Base-by-base conservation (phyloP, 345 rosid species). In the Hevea brasiliensis region DNA sequence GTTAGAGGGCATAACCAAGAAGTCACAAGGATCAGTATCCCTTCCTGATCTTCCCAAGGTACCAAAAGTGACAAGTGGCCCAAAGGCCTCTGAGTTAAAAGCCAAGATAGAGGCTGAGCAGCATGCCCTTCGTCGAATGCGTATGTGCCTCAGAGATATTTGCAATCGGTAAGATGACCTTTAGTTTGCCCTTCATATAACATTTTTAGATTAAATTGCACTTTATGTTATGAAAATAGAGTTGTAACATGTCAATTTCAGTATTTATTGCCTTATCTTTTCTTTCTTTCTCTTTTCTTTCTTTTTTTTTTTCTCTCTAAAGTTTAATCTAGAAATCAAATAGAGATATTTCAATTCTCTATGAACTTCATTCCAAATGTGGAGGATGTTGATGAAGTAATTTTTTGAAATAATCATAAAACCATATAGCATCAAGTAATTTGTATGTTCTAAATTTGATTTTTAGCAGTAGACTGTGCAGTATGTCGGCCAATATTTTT, bases 81-180 rank as follows among this genome's bases (percentile, higher is more conserved):
- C 97, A 18, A 95, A 92, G 86, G 88, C 89, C 21, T 92, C 98
- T 54, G 98, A 95, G 82, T 70, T 95, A 74, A 93, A 89, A 79
- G 96, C 99, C 68, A 89, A 91, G 88, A 88, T 90, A 70, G 99
- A 93, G 85, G 93, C 97, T 37, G 98, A 95, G 89, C 99, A 95
- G 82, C 99, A 95, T 85, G 94, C 98, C 56, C 97, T 95, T 78
- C 93, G 98, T 58, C 86, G 99, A 63, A 82, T 93, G 74, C 90
- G 99, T 72, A 95, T 93, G 97, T 95, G 99, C 85, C 97, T 95
- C 70, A 87, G 98, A 86, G 99, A 95, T 82, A 74, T 95, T 90
- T 95, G 99, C 87, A 95, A 95, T 68, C 83, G 98, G 98, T 93
- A 87, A 86, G 45, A 48, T 67, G 40, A 48, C 50, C 67, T 68